Evolutionary conservation across 257 asterid genomes (phyloP).

Genomic region (Pogostemon cablin): DNA sequence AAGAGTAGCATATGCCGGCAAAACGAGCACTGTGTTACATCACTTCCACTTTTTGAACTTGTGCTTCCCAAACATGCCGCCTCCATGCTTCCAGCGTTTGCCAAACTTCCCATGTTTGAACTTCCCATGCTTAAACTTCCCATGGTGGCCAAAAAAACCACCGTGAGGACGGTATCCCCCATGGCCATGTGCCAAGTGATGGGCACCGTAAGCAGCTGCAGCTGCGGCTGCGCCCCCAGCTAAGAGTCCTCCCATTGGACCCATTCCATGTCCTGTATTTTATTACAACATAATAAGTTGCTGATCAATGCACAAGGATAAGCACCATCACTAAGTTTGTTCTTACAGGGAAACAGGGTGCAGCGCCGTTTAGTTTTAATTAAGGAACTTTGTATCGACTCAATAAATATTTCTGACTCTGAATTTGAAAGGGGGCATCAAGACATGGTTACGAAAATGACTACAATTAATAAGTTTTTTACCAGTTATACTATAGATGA

Average conservation of each 20-base stretch:
- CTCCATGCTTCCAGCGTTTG: conserved; percentile 79
- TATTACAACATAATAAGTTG: conserved; percentile 9
- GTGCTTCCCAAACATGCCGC: conserved; percentile 70
- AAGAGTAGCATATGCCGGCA: conserved; percentile 10
- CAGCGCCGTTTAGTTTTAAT: not conserved
- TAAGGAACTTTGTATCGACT: not conserved
- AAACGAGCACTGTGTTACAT: conserved; percentile 12
- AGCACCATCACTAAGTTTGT: not conserved
- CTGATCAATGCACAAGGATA: conserved; percentile 1
- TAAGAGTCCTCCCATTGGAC: conserved; percentile 64
- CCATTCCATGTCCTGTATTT: conserved; percentile 62
- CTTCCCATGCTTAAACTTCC: conserved; percentile 81
- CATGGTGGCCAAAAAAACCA: conserved; percentile 60
- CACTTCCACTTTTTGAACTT: conserved; percentile 68
- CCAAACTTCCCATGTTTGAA: conserved; percentile 74
- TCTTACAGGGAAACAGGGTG: not conserved
- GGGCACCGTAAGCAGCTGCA: conserved; percentile 85
- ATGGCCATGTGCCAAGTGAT: conserved; percentile 74
- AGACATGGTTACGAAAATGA: not conserved
- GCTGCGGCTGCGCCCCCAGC: conserved; percentile 95
- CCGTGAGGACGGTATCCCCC: conserved; percentile 61
- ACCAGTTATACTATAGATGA: not conserved
- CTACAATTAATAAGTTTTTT: not conserved
- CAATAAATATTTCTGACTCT: not conserved
- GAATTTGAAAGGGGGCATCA: not conserved